phyloP scores from a whole-genome alignment of 192 early-diverging fungal species.

The Podochytrium sp. region DNA sequence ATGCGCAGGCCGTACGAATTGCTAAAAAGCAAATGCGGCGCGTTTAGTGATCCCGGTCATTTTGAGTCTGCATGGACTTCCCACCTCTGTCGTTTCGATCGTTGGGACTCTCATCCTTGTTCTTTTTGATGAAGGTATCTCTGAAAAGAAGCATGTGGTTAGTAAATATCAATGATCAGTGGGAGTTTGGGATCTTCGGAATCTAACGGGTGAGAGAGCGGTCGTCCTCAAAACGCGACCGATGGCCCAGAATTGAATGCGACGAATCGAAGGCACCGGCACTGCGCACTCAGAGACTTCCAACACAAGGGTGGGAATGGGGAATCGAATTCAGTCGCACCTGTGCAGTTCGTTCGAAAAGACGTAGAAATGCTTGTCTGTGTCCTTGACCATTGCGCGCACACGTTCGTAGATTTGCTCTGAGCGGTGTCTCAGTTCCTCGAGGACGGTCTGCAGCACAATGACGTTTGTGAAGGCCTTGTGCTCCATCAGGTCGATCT shows the following conservation, averaged over 20 bases:
- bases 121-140: conserved; percentile 84
- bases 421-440: conserved; percentile 87
- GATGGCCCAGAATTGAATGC: no score
- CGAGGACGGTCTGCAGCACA: conserved; percentile 90
- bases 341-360: conserved; percentile 96
- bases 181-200: no score
- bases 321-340: no score
- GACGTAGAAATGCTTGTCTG: conserved; percentile 81
- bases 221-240: no score
- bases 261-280: no score
- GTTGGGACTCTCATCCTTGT: conserved; percentile 84
- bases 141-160: conserved; percentile 33
- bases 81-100: conserved; percentile 93
- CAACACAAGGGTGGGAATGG: no score
- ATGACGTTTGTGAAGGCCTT: conserved; percentile 85
- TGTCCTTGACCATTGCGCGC: conserved; percentile 71
- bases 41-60: no score
- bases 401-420: conserved; percentile 81
- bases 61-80: no score
- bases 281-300: no score
- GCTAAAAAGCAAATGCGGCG: no score
- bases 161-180: no score
- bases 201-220: no score
- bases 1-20: conserved; percentile 82
- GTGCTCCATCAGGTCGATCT: conserved; percentile 96